Percentiles rank a stretch among this genome's conserved stretches.
phyloP scores from a whole-genome alignment of 2,329 filamentous ascomycete species.

The Xylariaceae sp. region DNA sequence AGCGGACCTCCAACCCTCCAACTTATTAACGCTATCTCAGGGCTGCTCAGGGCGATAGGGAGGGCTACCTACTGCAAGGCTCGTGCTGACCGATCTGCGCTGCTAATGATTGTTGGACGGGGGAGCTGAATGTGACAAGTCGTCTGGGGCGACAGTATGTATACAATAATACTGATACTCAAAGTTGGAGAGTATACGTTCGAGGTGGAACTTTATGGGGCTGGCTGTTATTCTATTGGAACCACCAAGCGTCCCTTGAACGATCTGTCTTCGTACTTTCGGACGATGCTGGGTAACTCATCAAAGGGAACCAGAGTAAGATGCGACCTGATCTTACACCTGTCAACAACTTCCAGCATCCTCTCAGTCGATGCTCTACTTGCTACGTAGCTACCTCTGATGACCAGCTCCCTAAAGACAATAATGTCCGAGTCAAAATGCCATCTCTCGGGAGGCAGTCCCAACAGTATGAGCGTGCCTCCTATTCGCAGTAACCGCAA shows the following conservation, averaged over 20 bases:
- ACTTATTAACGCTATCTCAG: too few species aligned
- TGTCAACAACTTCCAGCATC: constrained; percentile 2
- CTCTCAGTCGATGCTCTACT: constrained; percentile 2
- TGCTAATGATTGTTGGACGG: too few species aligned
- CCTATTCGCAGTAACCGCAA: constrained; percentile 1
- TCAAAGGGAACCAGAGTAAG: constrained; percentile 1
- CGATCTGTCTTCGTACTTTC: background rate
- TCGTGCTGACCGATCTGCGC: too few species aligned
- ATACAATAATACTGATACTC: too few species aligned
- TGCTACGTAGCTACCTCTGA: constrained; percentile 5
- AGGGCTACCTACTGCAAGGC: too few species aligned
- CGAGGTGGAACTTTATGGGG: too few species aligned
- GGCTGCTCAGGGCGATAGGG: too few species aligned
- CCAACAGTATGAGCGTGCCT: constrained; percentile 2
- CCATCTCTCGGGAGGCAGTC: constrained; percentile 3
- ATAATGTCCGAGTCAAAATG: constrained; percentile 3
- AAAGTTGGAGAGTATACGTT: too few species aligned
- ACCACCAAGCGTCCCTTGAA: constrained; percentile 3
- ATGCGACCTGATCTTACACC: background rate
- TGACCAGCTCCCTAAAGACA: constrained; percentile 1
- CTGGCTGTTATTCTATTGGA: constrained; percentile 1
- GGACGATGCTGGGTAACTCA: constrained; percentile 1
- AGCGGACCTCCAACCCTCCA: too few species aligned
- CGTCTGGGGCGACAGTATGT: too few species aligned
- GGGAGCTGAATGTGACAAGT: too few species aligned